A percentile compares a stretch with the other conserved stretches of the same genome.
Evolutionary conservation across 1,139 yeast genomes (phyloP).

Genomic region (Protomyces macrosporus): DNA sequence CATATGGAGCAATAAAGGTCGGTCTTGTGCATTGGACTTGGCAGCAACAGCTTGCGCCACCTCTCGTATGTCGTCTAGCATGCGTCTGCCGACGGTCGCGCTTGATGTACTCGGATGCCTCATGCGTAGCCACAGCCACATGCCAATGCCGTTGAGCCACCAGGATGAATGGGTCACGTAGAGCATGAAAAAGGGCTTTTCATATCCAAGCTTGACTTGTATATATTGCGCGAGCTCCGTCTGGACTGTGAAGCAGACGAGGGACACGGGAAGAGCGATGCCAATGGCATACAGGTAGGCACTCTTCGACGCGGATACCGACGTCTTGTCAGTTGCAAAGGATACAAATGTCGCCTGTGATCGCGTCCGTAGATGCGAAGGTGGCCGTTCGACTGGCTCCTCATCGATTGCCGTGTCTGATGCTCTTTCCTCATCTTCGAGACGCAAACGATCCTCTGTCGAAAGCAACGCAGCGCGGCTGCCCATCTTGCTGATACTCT

Average conservation of each 20-base stretch:
- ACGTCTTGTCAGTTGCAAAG: conserved; percentile 6
- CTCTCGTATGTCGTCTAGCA: conserved; percentile 31
- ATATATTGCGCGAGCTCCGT: conserved; percentile 76
- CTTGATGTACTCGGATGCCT: conserved; percentile 60
- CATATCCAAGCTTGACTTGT: conserved; percentile 52
- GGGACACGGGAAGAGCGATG: conserved; percentile 54
- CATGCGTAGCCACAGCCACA: conserved; percentile 21
- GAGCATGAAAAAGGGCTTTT: conserved; percentile 65
- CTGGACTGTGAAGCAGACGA: conserved; percentile 65
- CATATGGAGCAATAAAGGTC: conserved; percentile 51
- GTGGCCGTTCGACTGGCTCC: too few relatives aligned
- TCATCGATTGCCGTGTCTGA: not conserved
- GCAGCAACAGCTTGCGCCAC: conserved; percentile 31
- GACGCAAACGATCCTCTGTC: not conserved
- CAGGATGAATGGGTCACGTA: conserved; percentile 74
- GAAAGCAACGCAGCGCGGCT: not conserved
- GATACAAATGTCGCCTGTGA: conserved; percentile 10
- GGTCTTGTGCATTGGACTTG: conserved; percentile 38
- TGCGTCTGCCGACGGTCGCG: conserved; percentile 39
- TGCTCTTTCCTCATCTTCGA: not conserved
- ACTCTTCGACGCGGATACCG: not conserved
- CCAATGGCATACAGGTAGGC: conserved; percentile 33
- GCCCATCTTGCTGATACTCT: not conserved
- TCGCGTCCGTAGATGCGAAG: not conserved
- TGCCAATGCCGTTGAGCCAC: conserved; percentile 42